A percentile compares a stretch with the other conserved stretches of the same genome.
Evolutionary conservation across 768 basidiomycete species (phyloP).

Genomic region (Sarcodon aspratus): DNA sequence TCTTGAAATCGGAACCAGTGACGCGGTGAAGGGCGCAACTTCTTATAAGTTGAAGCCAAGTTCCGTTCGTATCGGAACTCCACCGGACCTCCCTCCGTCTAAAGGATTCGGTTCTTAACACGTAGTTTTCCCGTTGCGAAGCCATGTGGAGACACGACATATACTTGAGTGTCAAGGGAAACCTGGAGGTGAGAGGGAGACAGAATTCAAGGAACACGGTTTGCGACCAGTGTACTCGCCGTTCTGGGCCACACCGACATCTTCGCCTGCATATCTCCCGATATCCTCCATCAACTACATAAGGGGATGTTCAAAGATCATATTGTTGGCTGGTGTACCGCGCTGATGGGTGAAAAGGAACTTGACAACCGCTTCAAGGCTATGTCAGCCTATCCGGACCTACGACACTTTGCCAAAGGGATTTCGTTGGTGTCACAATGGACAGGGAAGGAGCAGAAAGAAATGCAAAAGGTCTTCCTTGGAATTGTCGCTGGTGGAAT

Average conservation of each 20-base stretch:
- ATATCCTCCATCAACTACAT: constrained; percentile 9
- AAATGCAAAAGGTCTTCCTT: constrained; percentile 11
- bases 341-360: constrained; percentile 15
- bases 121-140: too few relatives aligned
- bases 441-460: constrained; percentile 20
- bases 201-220: too few relatives aligned
- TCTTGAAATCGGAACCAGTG: too few relatives aligned
- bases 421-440: constrained; percentile 17
- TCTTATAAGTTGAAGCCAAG: too few relatives aligned
- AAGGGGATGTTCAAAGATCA: constrained; percentile 23
- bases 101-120: too few relatives aligned
- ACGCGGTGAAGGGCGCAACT: too few relatives aligned
- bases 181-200: neutral
- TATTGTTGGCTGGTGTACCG: constrained; percentile 17
- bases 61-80: too few relatives aligned
- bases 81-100: too few relatives aligned
- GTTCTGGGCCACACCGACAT: constrained; percentile 7
- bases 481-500: neutral
- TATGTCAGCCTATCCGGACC: constrained; percentile 20
- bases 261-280: constrained; percentile 7
- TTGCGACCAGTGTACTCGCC: constrained; percentile 11
- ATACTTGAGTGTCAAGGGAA: neutral
- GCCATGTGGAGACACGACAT: too few relatives aligned
- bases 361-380: constrained; percentile 19
- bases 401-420: constrained; percentile 21